Evolutionary conservation across 306 rosid species (phyloP).

Genomic region (Vigna mungo): DNA sequence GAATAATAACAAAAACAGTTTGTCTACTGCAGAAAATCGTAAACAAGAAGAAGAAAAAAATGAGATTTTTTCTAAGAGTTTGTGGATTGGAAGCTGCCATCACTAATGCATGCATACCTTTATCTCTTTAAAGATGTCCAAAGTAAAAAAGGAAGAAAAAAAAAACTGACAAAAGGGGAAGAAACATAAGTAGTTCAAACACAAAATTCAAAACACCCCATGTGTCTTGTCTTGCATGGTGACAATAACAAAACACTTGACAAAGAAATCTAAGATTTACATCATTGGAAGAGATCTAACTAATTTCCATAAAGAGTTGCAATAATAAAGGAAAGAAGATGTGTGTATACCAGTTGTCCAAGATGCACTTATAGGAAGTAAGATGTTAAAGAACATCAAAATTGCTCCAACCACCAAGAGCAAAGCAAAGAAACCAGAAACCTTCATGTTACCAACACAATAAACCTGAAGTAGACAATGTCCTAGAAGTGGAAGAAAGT

Average conservation of each 20-base stretch:
- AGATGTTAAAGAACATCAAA: constrained; percentile 47
- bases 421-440: constrained; percentile 60
- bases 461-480: constrained; percentile 12
- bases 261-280: not conserved
- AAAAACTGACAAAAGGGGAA: not conserved
- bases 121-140: not conserved
- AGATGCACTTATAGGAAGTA: constrained; percentile 38
- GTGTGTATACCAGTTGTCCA: constrained; percentile 46
- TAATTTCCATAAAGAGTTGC: not conserved
- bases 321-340: not conserved
- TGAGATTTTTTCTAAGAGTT: not conserved
- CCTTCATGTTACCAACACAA: constrained; percentile 56
- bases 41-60: not conserved
- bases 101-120: constrained; percentile 39
- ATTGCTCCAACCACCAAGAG: constrained; percentile 47
- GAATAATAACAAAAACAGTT: not conserved
- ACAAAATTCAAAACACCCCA: not conserved
- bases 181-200: not conserved
- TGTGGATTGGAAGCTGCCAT: constrained; percentile 5
- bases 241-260: not conserved
- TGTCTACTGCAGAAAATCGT: not conserved
- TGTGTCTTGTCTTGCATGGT: not conserved
- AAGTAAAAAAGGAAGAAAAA: no score
- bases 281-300: not conserved
- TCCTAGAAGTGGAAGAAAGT: not conserved